Evolutionary conservation across 805 yeast species (phyloP), one percentile per base, ranked within the genome.

Genomic region (Candida caryicola): DNA sequence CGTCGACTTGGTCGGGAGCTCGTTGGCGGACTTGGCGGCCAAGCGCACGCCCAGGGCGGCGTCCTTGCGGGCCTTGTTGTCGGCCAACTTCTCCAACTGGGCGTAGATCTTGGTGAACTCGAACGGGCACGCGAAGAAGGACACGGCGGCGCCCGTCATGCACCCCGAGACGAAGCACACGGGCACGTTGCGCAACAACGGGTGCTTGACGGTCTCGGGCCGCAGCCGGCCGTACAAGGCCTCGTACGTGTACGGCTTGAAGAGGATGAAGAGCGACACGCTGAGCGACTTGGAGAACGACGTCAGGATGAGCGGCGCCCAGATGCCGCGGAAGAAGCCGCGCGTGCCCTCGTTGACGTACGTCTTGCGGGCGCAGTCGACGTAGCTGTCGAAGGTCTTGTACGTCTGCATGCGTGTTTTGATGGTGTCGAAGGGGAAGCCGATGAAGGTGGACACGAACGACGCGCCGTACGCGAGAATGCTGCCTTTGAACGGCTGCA

Each of bases 331-430:
- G 55, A 81, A 88, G 43, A 87, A 75, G 9, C 91, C 93, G 5
- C 59, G 45, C 4, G 80, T 27, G 0, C 95, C 95, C 52, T 85
- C 95, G 7, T 65, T 57, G 5, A 55, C 50, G 19, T 77, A 63
- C 0, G 95, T 81, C 31, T 71, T 62, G 25, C 53, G 51, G 14
- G 82, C 63, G 54, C 95, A 85, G 39, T 77, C 78, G 36, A 69
- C 56, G 18, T 81, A 72, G 35, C 76, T 71, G 12, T 64, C 63
- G 61, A 77, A 86, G 34, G 57, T 55, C 37, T 74, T 69, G 52
- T 85, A 82, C 0, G 95, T 83, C 57, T 87, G 96, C 80, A 85
- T 81, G 43, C 95, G 68, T 0, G 95, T 88, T 58, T 87, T 87
- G 42, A 88, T 69, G n/a, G 93, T 82, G 55, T 87, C 96, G 34